Evolutionary conservation across 192 early-diverging fungal genomes (phyloP).

Genomic region (Dispira simplex): DNA sequence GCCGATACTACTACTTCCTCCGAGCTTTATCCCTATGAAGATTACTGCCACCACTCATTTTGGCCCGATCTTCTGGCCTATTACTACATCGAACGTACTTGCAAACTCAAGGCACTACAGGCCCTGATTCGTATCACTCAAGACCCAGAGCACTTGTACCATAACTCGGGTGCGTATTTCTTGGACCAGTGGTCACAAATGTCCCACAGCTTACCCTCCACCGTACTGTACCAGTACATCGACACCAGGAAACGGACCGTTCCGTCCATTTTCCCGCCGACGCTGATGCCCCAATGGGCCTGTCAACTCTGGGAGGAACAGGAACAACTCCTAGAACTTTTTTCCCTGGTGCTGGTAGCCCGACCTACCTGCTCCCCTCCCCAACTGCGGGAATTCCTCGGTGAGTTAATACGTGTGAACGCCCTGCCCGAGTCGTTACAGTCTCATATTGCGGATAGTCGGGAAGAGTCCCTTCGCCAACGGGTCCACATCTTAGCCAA

Average conservation of each 20-base stretch:
- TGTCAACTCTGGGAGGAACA: slow-evolving; percentile 5
- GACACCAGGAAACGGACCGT: neutral
- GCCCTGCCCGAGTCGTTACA: neutral
- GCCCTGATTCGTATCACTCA: neutral
- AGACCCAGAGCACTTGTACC: slow-evolving; percentile 1
- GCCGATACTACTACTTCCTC: neutral
- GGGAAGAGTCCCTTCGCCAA: neutral
- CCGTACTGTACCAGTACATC: neutral
- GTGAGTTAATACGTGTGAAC: neutral
- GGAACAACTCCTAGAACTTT: neutral
- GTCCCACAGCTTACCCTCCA: neutral
- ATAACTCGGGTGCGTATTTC: neutral
- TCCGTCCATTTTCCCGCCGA: neutral
- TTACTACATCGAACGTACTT: neutral
- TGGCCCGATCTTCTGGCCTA: neutral
- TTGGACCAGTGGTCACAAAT: neutral
- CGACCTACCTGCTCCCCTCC: slow-evolving; percentile 3
- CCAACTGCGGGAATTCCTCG: neutral
- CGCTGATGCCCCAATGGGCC: neutral
- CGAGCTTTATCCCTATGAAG: neutral
- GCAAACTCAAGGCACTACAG: slow-evolving; percentile 6
- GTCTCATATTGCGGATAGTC: neutral
- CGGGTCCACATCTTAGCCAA: neutral
- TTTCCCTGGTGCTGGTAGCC: neutral
- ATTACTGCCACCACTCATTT: neutral